Evolutionary conservation across 257 asterid genomes (phyloP), one percentile per base, ranked within the genome.

Genomic region (Catharanthus roseus): DNA sequence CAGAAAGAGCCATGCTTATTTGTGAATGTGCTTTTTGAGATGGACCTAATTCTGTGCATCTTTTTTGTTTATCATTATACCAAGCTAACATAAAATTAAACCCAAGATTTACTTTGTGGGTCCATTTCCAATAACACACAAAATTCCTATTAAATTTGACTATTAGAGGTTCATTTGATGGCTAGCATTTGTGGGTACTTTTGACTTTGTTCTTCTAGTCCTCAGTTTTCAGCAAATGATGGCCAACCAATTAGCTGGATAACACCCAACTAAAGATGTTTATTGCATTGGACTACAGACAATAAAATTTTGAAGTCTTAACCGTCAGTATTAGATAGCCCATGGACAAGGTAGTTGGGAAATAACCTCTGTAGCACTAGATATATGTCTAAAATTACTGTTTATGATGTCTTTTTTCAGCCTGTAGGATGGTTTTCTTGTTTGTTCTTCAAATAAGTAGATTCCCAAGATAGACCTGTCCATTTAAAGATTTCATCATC

Each of bases 401-500:
- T 72, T 76, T 64, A 57, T 60, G 57, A 53, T n/a, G 45, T 80
- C 85, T 82, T 24, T 70, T 81, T 62, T 82, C 87, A 76, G 70
- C 70, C 73, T 61, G 61, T 72, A 64, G 63, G 38, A 44, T 57
- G 66, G 72, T 55, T 67, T 61, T 58, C 66, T 69, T 42, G 47
- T 82, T 53, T 53, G 73, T 68, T 77, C 65, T 84, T 67, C 71
- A 74, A 65, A 54, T 66, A 72, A 74, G 31, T 31, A 70, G 71
- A 33, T 55, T 36, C 34, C 62, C 78, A 60, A 56, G 39, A 26
- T 38, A 77, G 74, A 66, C 82, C 82, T 82, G 75, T 82, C 71
- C 54, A 39, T 50, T 38, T 51, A 29, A 16, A 36, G 80, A 71
- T 68, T 78, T 81, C 87, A 84, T 83, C 88, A 74, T 84, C 79